These are phyloP conservation scores for Grosmannia huntii DNA, from an alignment of 2,329 filamentous ascomycete species.

Conservation along the genomic window DNA sequence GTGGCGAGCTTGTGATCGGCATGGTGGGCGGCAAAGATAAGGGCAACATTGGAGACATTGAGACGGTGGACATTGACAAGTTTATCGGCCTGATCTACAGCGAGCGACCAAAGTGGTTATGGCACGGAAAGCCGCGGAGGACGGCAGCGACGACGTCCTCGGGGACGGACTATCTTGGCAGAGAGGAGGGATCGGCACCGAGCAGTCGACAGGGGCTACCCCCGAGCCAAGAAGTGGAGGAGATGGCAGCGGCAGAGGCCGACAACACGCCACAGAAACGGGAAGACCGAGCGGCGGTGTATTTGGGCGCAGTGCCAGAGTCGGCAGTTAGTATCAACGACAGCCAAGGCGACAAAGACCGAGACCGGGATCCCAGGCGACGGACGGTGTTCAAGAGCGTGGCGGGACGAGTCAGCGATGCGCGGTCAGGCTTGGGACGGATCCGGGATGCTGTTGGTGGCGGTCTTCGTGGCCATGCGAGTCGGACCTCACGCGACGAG, in stretches of 20 bases:
- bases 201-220: slow-evolving; percentile 23
- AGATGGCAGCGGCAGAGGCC: neutral
- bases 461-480: slow-evolving; percentile 37
- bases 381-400: slow-evolving; percentile 67
- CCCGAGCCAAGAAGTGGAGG: neutral
- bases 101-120: slow-evolving; percentile 83
- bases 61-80: slow-evolving; percentile 78
- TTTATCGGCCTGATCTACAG: slow-evolving; percentile 70
- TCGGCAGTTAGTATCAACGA: slow-evolving; percentile 36
- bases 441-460: slow-evolving; percentile 76
- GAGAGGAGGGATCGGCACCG: slow-evolving; percentile 39
- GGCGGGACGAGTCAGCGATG: slow-evolving; percentile 65
- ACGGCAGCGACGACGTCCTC: slow-evolving; percentile 21
- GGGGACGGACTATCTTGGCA: slow-evolving; percentile 25
- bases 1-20: slow-evolving; percentile 89
- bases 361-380: slow-evolving; percentile 35
- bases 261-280: slow-evolving; percentile 18
- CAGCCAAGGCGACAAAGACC: slow-evolving; percentile 26
- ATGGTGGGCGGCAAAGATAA: slow-evolving; percentile 82
- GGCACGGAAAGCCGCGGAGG: slow-evolving; percentile 79
- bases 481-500: slow-evolving; percentile 47
- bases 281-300: slow-evolving; percentile 30
- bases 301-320: slow-evolving; percentile 29
- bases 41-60: slow-evolving; percentile 80
- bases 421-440: slow-evolving; percentile 67